These are phyloP conservation scores for Monoraphidium neglectum DNA, from an alignment of 139 green algal genomes.

Conservation along the genomic window DNA sequence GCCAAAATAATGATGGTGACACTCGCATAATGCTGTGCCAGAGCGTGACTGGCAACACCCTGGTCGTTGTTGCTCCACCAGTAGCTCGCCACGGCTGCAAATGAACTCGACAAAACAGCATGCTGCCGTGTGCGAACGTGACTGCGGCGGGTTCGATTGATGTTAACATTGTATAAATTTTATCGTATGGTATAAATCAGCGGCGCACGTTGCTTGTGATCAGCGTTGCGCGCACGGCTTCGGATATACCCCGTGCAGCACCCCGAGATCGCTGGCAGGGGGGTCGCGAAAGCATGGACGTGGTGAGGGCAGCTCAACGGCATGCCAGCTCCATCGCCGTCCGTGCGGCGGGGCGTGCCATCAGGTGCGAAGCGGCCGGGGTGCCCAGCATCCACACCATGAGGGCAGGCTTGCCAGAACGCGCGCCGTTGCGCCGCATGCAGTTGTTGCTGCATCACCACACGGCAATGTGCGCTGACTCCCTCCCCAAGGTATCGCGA, in stretches of 20 bases:
- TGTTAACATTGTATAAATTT: neutral
- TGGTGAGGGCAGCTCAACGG: constrained; percentile 4
- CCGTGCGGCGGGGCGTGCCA: neutral
- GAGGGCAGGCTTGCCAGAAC: neutral
- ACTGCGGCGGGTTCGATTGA: neutral
- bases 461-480: no score
- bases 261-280: neutral
- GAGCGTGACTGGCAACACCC: no score
- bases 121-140: neutral
- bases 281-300: constrained; percentile 7
- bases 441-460: neutral
- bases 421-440: neutral
- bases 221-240: neutral
- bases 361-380: no score
- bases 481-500: constrained; percentile 7
- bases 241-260: neutral
- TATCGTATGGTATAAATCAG: neutral
- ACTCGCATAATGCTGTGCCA: no score
- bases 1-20: no score
- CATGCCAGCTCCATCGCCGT: constrained; percentile 6
- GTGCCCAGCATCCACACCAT: no score
- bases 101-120: no score
- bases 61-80: no score
- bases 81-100: no score
- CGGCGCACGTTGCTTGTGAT: neutral